Evolutionary conservation across 108 stramenopile genomes (phyloP).

Genomic region (Pseudonitzschia delicatissima): DNA sequence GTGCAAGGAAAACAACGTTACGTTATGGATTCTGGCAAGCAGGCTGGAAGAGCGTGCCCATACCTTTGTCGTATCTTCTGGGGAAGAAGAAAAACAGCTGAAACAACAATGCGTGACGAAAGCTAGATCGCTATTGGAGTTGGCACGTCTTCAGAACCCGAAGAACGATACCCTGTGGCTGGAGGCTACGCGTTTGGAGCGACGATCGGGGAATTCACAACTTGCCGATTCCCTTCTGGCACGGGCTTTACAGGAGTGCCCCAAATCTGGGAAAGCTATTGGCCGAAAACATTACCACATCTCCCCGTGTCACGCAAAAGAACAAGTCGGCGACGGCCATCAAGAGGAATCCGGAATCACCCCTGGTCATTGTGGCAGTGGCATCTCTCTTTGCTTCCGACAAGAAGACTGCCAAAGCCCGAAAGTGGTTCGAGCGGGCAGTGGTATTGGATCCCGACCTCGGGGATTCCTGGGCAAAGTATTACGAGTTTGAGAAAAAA

Average conservation of each 20-base stretch:
- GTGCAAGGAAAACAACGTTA: conserved; percentile 45
- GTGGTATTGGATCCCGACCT: conserved; percentile 80
- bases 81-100: background rate
- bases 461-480: conserved; percentile 94
- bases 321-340: conserved; percentile 89
- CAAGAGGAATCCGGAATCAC: conserved; percentile 89
- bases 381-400: conserved; percentile 91
- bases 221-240: conserved; percentile 90
- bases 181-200: conserved; percentile 91
- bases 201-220: conserved; percentile 76
- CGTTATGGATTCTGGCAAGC: conserved; percentile 90
- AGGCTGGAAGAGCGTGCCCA: conserved; percentile 76
- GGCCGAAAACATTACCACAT: conserved; percentile 83
- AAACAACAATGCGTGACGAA: conserved; percentile 64
- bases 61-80: conserved; percentile 11
- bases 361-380: conserved; percentile 87
- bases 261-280: conserved; percentile 85
- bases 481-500: conserved; percentile 85
- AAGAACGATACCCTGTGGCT: conserved; percentile 85
- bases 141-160: conserved; percentile 88
- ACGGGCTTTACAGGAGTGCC: conserved; percentile 94
- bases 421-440: conserved; percentile 96
- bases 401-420: conserved; percentile 84
- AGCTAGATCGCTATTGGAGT: conserved; percentile 90
- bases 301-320: conserved; percentile 88